These are phyloP conservation scores for Backusella luteola DNA, from an alignment of 192 early-diverging fungal species.

Conservation along the genomic window DNA sequence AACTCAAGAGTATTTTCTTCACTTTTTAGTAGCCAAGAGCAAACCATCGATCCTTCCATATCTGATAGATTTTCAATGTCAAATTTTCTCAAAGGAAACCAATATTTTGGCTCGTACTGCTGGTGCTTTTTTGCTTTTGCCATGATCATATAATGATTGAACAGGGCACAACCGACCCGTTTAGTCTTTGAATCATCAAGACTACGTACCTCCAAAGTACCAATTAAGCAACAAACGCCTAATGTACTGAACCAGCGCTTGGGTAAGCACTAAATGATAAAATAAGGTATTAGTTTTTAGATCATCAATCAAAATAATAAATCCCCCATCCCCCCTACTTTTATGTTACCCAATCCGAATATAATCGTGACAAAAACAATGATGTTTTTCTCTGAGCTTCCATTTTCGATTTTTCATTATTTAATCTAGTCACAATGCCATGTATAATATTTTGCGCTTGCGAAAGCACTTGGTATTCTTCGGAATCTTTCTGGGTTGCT, in stretches of 20 bases:
- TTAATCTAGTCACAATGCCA: constrained; percentile 36
- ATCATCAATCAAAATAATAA: background rate
- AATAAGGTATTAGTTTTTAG: background rate
- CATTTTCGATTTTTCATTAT: constrained; percentile 30
- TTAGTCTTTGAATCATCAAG: constrained; percentile 39
- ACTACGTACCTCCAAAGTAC: constrained; percentile 45
- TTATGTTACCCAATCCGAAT: constrained; percentile 32
- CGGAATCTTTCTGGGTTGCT: constrained; percentile 39
- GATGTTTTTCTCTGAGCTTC: constrained; percentile 32
- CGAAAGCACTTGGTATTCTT: constrained; percentile 34
- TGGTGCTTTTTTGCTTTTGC: constrained; percentile 49
- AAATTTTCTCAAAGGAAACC: constrained; percentile 68
- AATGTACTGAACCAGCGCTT: constrained; percentile 36
- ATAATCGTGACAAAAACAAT: constrained; percentile 34
- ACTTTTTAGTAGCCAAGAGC: constrained; percentile 14
- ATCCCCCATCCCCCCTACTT: background rate
- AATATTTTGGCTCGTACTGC: constrained; percentile 55
- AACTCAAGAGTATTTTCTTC: constrained; percentile 51
- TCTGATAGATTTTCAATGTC: constrained; percentile 46
- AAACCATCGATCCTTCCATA: constrained; percentile 16
- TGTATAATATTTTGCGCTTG: constrained; percentile 39
- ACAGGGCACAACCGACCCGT: constrained; percentile 62
- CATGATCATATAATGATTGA: constrained; percentile 60
- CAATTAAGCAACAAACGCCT: constrained; percentile 44
- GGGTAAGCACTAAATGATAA: constrained; percentile 27